These are phyloP conservation scores for apple (Malus domestica) DNA, from an alignment of 306 rosid genomes.

Conservation along the genomic window ASM211411v1 NC_041790.1:6081501-6082000, in stretches of 20 bases:
- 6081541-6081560: slow-evolving; percentile 45
- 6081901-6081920: not conserved
- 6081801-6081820: not conserved
- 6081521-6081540: slow-evolving; percentile 56
- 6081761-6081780: not conserved
- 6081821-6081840: not conserved
- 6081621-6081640: slow-evolving; percentile 43
- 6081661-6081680: slow-evolving; percentile 29
- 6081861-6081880: no score
- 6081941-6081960: not conserved
- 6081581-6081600: slow-evolving; percentile 59
- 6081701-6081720: not conserved
- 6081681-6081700: not conserved
- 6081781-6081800: no score
- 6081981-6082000: not conserved
- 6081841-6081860: not conserved
- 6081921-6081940: not conserved
- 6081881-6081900: not conserved
- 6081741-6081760: not conserved
- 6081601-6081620: slow-evolving; percentile 60
- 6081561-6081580: slow-evolving; percentile 54
- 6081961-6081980: not conserved
- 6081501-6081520: slow-evolving; percentile 80
- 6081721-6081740: not conserved
- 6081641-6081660: slow-evolving; percentile 48